Evolutionary conservation across 129 eudicot genomes (phyloP), one percentile per base, ranked within the genome.

Genomic region (Solidago caesia): DNA sequence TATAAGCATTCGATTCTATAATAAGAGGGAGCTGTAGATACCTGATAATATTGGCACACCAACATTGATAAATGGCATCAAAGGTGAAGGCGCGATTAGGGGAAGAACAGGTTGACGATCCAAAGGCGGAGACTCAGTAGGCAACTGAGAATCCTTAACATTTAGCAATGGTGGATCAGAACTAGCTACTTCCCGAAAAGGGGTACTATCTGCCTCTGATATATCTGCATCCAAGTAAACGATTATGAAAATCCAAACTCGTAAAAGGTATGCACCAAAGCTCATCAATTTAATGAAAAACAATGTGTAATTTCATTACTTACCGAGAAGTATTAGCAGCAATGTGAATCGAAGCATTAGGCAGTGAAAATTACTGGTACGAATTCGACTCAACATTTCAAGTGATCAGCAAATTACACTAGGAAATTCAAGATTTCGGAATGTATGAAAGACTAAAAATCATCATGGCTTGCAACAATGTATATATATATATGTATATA

Each of bases 21-120:
- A n/a, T 13, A 26, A 9, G 58, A 45, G 75, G 61, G 13, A 44
- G 6, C 10, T 15, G 9, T 16, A 8, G 21, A 57, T 64, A 86
- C 96, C 96, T 80, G 96, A 84, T 44, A 89, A 69, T 14, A 68
- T 70, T 56, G 96, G 96, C 42, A 77, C 70, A 12, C 74, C 68
- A 44, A 43, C 57, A 47, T 80, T 74, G 9, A 79, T 84, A 79
- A 73, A 89, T 55, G 95, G 95, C 83, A 75, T 63, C 77, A 86
- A 60, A 4, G 91, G 91, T 46, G 89, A 79, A 82, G 95, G 95
- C 15, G 91, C 91, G 7, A 69, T 52, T 12, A 77, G 53, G 6
- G 89, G 88, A 71, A 84, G 55, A 74, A 82, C 76, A 44, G 82
- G 80, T 53, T 81, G 86, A 68, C 80, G 81, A 65, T 76, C 76